Conservation (phyloP, 164 flowering plant species). For the Dillenia suffruticosa region DNA sequence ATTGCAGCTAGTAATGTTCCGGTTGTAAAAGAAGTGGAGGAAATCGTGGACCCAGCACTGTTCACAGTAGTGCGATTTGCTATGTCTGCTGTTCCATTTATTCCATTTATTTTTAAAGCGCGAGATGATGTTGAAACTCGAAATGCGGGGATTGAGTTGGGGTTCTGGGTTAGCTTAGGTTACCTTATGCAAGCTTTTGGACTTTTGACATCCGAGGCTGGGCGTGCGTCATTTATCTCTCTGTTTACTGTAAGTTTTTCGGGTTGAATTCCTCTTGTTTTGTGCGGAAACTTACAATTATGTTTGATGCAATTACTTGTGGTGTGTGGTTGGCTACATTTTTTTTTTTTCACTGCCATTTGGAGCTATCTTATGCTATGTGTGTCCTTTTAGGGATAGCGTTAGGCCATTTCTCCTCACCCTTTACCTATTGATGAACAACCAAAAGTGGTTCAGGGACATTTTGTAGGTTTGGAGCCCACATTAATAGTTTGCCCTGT, state of each 20-base stretch:
- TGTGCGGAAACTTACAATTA: no score
- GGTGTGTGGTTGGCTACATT: no score
- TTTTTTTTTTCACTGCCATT: no score
- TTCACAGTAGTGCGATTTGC: slow-evolving; percentile 67
- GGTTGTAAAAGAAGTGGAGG: slow-evolving; percentile 77
- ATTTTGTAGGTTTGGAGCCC: no score
- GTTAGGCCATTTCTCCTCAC: no score
- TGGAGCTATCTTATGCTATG: no score
- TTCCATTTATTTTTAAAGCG: slow-evolving; percentile 56
- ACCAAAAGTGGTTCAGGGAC: no score
- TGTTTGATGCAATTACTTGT: no score
- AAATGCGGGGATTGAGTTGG: slow-evolving; percentile 75
- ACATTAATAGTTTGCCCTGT: no score
- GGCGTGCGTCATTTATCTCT: slow-evolving; percentile 81
- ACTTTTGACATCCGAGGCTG: slow-evolving; percentile 79
- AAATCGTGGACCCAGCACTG: slow-evolving; percentile 60
- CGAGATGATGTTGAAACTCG: slow-evolving; percentile 50
- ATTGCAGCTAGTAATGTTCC: slow-evolving; percentile 78
- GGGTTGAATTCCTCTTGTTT: not conserved
- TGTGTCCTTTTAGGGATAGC: no score
- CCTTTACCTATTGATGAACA: no score
- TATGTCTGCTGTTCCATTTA: slow-evolving; percentile 68
- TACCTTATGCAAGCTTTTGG: slow-evolving; percentile 82
- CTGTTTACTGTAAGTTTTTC: slow-evolving; percentile 61
- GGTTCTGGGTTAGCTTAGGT: slow-evolving; percentile 87